Base-by-base conservation (phyloP, 2,329 filamentous ascomycete species). In the Didymosphaeria variabile region DNA sequence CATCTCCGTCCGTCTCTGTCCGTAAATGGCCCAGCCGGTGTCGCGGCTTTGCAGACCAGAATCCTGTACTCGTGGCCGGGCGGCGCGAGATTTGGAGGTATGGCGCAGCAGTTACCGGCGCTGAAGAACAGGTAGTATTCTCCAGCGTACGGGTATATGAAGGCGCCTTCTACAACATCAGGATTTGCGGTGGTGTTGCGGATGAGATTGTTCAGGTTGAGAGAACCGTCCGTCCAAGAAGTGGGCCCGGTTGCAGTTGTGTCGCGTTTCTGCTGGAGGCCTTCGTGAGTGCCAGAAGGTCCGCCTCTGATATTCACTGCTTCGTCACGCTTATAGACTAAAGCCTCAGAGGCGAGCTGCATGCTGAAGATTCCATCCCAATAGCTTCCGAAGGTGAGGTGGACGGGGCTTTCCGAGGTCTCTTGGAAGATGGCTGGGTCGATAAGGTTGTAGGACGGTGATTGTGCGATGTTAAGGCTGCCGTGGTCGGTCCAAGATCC, bases 311-410 rank as follows among this genome's bases (percentile, higher is more conserved):
- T 29, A 29, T 6, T 29, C 26, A 29, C 26, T 29, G 26, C 26
- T 29, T 29, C 26, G 26, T 29, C 26, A 2, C 26, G 26, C 10
- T 19, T 34, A 17, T 51, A 38, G 2, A 19, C 31, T 3, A 51
- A 31, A 12, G 31, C 17, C n/a, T 29, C 31, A n/a, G 49, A 13
- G 3, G 50, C n/a, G 19, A 90, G 80, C 10, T 78, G 71, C 0
- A 86, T 85, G 69, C 89, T 88, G 76, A 86, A 89, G 61, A 91
- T 84, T 67, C 87, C 85, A 5, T 79, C 74, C 88, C 88, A 92
- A 80, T 88, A 91, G 26, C 85, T 88, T 21, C 89, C 90, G 63
- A 91, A 91, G 59, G 82, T 87, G 68, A 87, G 77, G 57, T 83
- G 81, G 32, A 82, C 82, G 0, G 65, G 55, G 2, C 40, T 53